phyloP scores from a whole-genome alignment of 257 asterid species.

The Solanum sitiens region DNA sequence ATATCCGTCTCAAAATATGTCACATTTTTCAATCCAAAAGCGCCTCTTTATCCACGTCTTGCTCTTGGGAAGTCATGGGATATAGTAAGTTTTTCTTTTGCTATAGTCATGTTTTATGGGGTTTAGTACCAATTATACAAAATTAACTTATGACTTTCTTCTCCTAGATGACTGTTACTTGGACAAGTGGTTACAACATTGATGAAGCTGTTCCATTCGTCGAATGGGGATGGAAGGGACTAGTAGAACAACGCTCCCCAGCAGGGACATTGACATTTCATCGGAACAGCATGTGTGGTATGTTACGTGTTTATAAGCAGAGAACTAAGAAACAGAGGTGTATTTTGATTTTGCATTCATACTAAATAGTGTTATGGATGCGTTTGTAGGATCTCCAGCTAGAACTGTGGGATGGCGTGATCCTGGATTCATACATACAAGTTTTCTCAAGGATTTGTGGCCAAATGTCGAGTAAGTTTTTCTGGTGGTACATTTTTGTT shows the following conservation, averaged over 20 bases:
- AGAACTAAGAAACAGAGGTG: background rate
- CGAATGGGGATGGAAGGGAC: conserved; percentile 49
- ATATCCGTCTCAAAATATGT: conserved; percentile 60
- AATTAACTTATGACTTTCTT: background rate
- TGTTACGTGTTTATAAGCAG: background rate
- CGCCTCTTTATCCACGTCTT: conserved; percentile 88
- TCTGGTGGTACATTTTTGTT: background rate
- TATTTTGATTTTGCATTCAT: background rate
- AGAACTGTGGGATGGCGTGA: conserved; percentile 94
- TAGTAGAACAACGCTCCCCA: conserved; percentile 24
- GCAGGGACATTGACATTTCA: conserved; percentile 68
- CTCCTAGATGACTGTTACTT: conserved; percentile 70
- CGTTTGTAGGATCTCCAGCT: conserved; percentile 65
- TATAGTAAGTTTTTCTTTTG: conserved; percentile 43
- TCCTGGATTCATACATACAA: conserved; percentile 89
- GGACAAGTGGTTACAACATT: conserved; percentile 80
- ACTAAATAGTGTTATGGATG: background rate
- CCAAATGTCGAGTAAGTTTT: conserved; percentile 53
- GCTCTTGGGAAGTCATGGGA: conserved; percentile 92
- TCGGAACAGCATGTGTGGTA: conserved; percentile 85
- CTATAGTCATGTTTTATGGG: no score
- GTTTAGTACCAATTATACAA: no score
- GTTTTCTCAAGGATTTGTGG: conserved; percentile 84
- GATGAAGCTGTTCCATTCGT: conserved; percentile 70
- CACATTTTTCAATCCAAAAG: conserved; percentile 71